phyloP scores from a whole-genome alignment of 2,329 filamentous ascomycete species.

The Fusarium sp. region DNA sequence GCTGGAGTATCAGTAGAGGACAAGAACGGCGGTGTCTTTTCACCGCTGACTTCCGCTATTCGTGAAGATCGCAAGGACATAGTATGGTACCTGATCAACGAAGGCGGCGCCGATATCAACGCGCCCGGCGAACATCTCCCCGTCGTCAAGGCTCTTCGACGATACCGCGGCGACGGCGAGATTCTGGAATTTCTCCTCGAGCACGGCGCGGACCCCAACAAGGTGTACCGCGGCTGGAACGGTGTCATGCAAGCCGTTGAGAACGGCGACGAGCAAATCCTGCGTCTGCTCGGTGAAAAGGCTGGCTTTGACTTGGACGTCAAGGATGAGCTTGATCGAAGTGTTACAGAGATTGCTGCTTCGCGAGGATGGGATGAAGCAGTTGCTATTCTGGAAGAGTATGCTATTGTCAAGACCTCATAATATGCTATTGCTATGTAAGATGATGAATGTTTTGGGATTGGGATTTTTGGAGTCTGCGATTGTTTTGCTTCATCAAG shows the following conservation, averaged over 20 bases:
- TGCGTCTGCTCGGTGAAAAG: conserved; percentile 63
- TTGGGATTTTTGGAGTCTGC: conserved; percentile 34
- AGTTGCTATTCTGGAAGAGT: conserved; percentile 55
- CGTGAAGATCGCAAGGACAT: conserved; percentile 72
- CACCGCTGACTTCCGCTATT: conserved; percentile 73
- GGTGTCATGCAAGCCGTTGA: conserved; percentile 73
- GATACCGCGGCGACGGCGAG: conserved; percentile 66
- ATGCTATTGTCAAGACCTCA: conserved; percentile 25
- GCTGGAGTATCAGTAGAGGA: conserved; percentile 76
- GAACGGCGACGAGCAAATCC: conserved; percentile 67
- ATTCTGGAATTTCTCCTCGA: conserved; percentile 72
- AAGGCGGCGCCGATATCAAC: conserved; percentile 72
- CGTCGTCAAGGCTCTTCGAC: conserved; percentile 74
- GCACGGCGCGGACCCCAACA: conserved; percentile 74
- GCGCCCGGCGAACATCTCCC: conserved; percentile 76
- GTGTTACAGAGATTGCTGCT: conserved; percentile 67
- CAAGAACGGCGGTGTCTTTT: conserved; percentile 79
- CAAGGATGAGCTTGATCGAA: conserved; percentile 64
- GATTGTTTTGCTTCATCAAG: conserved; percentile 19
- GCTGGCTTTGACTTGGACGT: conserved; percentile 63
- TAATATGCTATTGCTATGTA: conserved; percentile 22
- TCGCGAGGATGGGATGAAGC: conserved; percentile 70
- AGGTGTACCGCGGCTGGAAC: conserved; percentile 74
- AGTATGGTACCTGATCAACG: conserved; percentile 69
- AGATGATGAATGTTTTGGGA: conserved; percentile 34